These are phyloP conservation scores for Ogataea siamensis DNA, from an alignment of 805 yeast species.

Conservation along the genomic window DNA sequence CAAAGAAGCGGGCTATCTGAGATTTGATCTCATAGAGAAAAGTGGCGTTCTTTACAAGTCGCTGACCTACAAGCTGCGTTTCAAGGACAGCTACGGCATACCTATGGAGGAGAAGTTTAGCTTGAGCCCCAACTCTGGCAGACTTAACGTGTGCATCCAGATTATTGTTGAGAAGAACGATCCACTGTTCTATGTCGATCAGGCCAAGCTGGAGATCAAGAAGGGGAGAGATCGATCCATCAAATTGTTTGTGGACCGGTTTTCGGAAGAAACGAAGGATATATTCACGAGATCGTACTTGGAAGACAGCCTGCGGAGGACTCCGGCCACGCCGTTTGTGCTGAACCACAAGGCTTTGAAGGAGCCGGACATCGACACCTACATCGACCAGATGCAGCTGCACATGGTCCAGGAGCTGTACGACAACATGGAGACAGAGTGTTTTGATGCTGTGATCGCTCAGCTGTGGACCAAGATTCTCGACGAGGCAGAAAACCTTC, in stretches of 20 bases:
- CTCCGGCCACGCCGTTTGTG: conserved; percentile 21
- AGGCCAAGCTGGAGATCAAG: conserved; percentile 62
- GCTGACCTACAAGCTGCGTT: conserved; percentile 15
- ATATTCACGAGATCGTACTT: conserved; percentile 37
- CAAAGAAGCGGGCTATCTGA: conserved; percentile 11
- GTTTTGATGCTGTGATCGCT: conserved; percentile 29
- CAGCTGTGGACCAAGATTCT: conserved; percentile 81
- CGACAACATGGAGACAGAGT: conserved; percentile 31
- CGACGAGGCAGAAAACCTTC: conserved; percentile 61
- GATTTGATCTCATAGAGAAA: conserved; percentile 23
- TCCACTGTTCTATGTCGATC: conserved; percentile 77
- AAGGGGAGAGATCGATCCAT: conserved; percentile 67
- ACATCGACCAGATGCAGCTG: conserved; percentile 25
- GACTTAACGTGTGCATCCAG: conserved; percentile 61
- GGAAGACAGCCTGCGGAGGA: conserved; percentile 23
- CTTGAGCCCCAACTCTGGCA: conserved; percentile 45
- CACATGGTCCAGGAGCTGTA: conserved; percentile 27
- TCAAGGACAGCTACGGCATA: conserved; percentile 12
- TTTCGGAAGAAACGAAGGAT: conserved; percentile 56
- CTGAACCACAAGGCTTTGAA: conserved; percentile 21
- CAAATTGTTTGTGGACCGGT: conserved; percentile 68
- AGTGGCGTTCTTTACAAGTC: conserved; percentile 20
- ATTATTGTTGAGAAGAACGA: conserved; percentile 80
- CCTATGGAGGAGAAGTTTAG: conserved; percentile 24
- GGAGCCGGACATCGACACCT: conserved; percentile 26